Evolutionary conservation across 805 yeast species (phyloP), one percentile per base, ranked within the genome.

Genomic region (Ogataea parapolymorpha): DNA sequence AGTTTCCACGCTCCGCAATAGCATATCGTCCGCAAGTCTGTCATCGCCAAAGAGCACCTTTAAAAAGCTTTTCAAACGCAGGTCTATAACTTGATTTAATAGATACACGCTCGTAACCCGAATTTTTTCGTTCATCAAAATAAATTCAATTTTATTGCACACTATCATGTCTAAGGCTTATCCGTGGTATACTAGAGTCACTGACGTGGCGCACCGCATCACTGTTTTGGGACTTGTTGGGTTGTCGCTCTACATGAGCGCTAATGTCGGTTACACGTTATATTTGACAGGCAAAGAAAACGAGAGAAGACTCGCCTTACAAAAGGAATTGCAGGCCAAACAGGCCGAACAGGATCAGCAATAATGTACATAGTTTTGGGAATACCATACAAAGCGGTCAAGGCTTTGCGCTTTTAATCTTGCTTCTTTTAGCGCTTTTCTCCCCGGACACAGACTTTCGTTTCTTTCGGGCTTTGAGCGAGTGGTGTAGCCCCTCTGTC

Each of bases 111-210:
- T 39, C 42, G 30, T 39, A 39, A 33, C 42, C 37, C 32, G 12
- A 13, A 14, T 24, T 25, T 18, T 26, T 15, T 18, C 20, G 16
- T 16, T 11, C 24, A 37, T 30, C 34, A 29, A 29, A 38, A 20
- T 31, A 38, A 26, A 13, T 33, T 32, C 5, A 27, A n/a, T 15
- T 39, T 16, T 32, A 24, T 11, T 33, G 24, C 20, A 26, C 26
- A 31, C 24, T 30, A 14, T 41, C 9, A 45, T 73, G 78, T 63
- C 77, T 17, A 65, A 62, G 54, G 68, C 69, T 54, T 75, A 76
- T 58, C 85, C 90, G 34, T 84, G 91, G 91, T 83, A 83, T 60
- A 79, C 83, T 2, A 80, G 77, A 61, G 79, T 75, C 3, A 77
- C 86, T 2, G 91, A 84, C 61, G 74, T 83, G 30, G 74, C 73